Evolutionary conservation across 176 grass and related monocot genomes (phyloP).

Genomic region (Musa acuminata): DNA sequence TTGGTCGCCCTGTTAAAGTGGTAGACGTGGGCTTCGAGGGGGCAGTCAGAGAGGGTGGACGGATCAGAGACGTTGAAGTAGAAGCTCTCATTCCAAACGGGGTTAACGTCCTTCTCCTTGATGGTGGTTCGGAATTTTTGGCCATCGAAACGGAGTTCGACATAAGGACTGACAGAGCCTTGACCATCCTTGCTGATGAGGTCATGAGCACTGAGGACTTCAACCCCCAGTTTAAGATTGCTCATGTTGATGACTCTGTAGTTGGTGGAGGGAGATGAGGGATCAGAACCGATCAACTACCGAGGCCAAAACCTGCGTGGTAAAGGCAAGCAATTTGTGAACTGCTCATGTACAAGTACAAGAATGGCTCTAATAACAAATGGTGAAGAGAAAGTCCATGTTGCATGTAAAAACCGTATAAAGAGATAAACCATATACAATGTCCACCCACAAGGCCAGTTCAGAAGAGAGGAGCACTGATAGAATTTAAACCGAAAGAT

Average conservation of each 20-base stretch:
- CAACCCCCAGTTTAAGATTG: conserved; percentile 71
- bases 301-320: background rate
- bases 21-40: conserved; percentile 66
- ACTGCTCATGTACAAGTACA: background rate
- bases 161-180: conserved; percentile 48
- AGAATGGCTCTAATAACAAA: background rate
- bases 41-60: conserved; percentile 37
- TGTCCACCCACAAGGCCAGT: background rate
- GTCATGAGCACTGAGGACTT: conserved; percentile 62
- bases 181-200: conserved; percentile 50
- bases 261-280: background rate
- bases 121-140: conserved; percentile 65
- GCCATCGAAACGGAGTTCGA: conserved; percentile 66
- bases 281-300: background rate
- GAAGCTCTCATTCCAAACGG: conserved; percentile 65
- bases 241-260: conserved; percentile 13
- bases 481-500: too few relatives aligned
- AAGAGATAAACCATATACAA: background rate
- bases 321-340: background rate
- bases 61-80: conserved; percentile 46
- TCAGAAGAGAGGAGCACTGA: background rate
- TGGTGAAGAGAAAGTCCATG: background rate
- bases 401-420: background rate
- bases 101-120: conserved; percentile 66
- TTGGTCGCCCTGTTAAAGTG: conserved; percentile 34